Conservation (phyloP, 345 rosid genomes). For the Raphanus sativus region DNA sequence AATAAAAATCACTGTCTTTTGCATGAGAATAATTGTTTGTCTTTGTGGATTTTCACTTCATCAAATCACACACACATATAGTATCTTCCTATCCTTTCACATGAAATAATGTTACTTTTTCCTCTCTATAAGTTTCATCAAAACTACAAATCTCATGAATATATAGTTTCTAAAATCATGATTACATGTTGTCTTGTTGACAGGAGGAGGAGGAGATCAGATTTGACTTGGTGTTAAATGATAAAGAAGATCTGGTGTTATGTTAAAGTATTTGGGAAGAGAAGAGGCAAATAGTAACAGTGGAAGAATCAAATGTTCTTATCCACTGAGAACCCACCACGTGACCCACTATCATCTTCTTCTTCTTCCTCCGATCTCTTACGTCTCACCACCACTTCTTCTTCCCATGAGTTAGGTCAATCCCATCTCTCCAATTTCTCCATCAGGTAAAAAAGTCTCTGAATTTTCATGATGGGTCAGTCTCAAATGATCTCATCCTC, state of each 20-base stretch:
- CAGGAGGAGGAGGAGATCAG: background rate
- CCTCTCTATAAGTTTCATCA: background rate
- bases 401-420: background rate
- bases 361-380: conserved; percentile 23
- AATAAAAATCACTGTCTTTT: background rate
- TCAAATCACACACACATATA: background rate
- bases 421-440: background rate
- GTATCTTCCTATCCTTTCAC: background rate
- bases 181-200: background rate
- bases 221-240: background rate
- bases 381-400: background rate
- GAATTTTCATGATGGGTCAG: background rate
- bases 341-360: conserved; percentile 36
- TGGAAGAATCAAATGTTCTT: background rate
- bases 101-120: background rate
- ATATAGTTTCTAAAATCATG: background rate
- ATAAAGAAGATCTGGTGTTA: background rate
- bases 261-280: background rate
- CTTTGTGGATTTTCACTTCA: background rate
- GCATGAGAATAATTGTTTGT: background rate
- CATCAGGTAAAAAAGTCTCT: background rate
- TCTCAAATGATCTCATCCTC: conserved; percentile 3
- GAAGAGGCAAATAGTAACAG: background rate
- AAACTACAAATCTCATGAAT: background rate
- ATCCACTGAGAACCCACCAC: conserved; percentile 1